phyloP scores from a whole-genome alignment of 352 stramenopile species.

The Ophiocytium majus region DNA sequence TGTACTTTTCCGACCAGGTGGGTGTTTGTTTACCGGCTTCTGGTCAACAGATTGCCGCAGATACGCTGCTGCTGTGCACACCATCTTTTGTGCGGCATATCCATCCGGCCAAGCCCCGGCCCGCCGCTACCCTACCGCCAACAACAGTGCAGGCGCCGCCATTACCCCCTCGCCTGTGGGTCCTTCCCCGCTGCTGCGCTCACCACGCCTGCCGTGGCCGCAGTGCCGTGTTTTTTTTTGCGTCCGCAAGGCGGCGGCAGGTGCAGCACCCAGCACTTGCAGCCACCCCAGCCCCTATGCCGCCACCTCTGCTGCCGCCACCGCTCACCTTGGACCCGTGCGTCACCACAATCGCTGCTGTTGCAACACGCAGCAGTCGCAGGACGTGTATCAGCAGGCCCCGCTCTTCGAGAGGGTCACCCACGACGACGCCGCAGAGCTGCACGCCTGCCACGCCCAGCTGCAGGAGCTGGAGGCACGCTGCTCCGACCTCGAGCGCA shows the following conservation, averaged over 20 bases:
- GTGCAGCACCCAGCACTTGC: no score
- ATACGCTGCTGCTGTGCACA: neutral
- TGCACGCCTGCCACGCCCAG: neutral
- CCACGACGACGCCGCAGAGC: neutral
- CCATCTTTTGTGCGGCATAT: neutral
- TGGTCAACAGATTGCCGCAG: neutral
- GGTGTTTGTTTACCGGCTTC: neutral
- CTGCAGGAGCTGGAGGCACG: neutral
- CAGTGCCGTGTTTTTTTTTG: no score
- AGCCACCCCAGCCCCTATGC: neutral
- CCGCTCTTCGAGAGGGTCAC: neutral
- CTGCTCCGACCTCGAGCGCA: neutral
- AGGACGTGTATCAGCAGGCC: neutral
- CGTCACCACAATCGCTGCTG: no score
- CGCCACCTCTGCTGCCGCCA: no score
- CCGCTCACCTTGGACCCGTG: no score
- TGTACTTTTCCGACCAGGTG: neutral
- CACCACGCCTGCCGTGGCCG: no score
- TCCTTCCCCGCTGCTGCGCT: no score
- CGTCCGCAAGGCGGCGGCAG: no score
- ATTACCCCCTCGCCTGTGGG: no score
- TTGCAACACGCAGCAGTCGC: neutral
- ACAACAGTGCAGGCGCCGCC: no score
- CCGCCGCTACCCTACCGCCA: no score
- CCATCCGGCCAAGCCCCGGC: no score